phyloP scores from a whole-genome alignment of 148 eudicot species.

The Nyssa sinensis region DNA sequence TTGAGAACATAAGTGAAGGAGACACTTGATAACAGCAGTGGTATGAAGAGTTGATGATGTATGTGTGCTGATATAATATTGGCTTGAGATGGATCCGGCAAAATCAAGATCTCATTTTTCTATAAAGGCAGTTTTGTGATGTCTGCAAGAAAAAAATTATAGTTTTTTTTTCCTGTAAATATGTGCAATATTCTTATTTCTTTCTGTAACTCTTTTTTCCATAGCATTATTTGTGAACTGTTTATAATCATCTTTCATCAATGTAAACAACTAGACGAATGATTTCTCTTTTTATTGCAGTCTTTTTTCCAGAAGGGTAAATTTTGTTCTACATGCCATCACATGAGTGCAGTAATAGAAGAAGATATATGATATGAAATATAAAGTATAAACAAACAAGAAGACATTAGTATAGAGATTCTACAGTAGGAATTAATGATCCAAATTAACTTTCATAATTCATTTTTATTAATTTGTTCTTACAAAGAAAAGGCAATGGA shows the following conservation, averaged over 20 bases:
- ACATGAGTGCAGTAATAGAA: neutral
- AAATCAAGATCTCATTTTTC: too few species aligned
- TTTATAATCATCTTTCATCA: conserved; percentile 3
- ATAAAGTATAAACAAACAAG: too few species aligned
- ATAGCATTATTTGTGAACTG: too few species aligned
- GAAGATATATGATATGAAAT: too few species aligned
- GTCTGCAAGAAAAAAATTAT: neutral
- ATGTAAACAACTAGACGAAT: too few species aligned
- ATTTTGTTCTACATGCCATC: neutral
- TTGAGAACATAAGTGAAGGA: too few species aligned
- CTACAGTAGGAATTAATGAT: neutral
- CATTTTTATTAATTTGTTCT: neutral
- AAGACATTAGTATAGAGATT: neutral
- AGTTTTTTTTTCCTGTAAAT: neutral
- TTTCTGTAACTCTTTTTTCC: neutral
- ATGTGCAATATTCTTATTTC: neutral
- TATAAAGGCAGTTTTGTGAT: neutral
- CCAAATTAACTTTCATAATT: neutral
- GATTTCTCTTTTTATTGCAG: neutral
- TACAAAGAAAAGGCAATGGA: conserved; percentile 1
- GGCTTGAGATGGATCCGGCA: too few species aligned
- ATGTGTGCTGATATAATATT: too few species aligned
- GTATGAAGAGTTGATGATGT: too few species aligned
- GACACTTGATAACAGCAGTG: too few species aligned
- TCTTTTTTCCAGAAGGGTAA: neutral